Conservation (phyloP, 805 yeast species). For the Saccharomyces eubayanus region DNA sequence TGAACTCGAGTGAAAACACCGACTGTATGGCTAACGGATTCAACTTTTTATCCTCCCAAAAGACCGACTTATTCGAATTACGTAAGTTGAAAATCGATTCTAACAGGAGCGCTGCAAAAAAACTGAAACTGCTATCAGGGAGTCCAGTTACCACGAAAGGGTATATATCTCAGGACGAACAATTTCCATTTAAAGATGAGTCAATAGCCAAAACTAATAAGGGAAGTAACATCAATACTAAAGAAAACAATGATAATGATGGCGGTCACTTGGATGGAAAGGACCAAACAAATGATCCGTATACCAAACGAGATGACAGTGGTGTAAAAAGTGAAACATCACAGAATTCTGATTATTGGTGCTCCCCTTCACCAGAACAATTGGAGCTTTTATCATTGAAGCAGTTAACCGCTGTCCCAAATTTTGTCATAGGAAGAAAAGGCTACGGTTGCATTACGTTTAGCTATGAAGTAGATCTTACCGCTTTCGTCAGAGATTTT, state of each 20-base stretch:
- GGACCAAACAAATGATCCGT: not conserved
- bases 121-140: constrained; percentile 32
- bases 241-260: not conserved
- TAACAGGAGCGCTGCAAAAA: constrained; percentile 37
- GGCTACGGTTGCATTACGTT: constrained; percentile 64
- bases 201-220: not conserved
- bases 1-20: not conserved
- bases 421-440: constrained; percentile 60
- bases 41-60: constrained; percentile 5
- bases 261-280: not conserved
- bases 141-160: constrained; percentile 14
- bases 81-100: constrained; percentile 36
- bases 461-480: constrained; percentile 58
- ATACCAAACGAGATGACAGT: not conserved
- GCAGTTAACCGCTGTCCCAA: constrained; percentile 47
- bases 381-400: constrained; percentile 37
- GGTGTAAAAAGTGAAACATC: not conserved
- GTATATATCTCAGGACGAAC: constrained; percentile 5
- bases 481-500: constrained; percentile 39
- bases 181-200: not conserved
- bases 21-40: constrained; percentile 4
- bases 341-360: constrained; percentile 50
- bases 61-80: constrained; percentile 23
- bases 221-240: too few species aligned
- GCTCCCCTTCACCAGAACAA: constrained; percentile 53